Conservation (phyloP, 2,329 filamentous ascomycete genomes). For the Xylaria sp. region DNA sequence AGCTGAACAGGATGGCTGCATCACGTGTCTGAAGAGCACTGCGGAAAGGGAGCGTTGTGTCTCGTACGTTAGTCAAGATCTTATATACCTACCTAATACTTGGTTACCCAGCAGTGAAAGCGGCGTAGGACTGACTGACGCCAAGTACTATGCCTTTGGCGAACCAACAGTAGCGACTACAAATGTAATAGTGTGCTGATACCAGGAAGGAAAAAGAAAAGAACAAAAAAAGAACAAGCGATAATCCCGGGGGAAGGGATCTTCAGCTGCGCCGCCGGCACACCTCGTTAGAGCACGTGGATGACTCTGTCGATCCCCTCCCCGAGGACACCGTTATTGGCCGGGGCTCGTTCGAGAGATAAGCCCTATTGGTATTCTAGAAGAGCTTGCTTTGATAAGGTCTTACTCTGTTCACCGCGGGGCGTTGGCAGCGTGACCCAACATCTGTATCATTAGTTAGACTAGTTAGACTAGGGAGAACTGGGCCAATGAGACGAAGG, state of each 20-base stretch:
- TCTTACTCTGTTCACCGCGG: neutral
- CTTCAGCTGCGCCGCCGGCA: conserved; percentile 10
- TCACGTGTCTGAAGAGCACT: conserved; percentile 1
- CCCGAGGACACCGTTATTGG: conserved; percentile 12
- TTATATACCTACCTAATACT: neutral
- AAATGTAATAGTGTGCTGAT: neutral
- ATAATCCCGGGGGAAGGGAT: conserved; percentile 4
- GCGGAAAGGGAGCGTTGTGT: neutral
- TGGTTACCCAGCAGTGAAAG: neutral
- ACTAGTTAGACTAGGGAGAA: neutral
- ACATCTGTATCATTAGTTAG: neutral
- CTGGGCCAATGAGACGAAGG: conserved; percentile 23
- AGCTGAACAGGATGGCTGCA: neutral
- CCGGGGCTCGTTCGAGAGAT: conserved; percentile 1
- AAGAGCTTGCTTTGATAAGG: conserved; percentile 13
- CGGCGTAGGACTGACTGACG: conserved; percentile 11
- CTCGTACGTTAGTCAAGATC: too few species aligned
- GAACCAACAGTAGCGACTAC: too few species aligned
- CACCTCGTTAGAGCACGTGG: conserved; percentile 25
- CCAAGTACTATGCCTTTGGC: neutral
- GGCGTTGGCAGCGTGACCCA: conserved; percentile 25
- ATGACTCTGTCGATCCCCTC: neutral
- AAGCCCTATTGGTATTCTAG: neutral
- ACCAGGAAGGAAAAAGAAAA: conserved; percentile 3
- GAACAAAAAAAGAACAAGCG: conserved; percentile 9